Evolutionary conservation across 441 rosid species (phyloP), one percentile per base, ranked within the genome.

Genomic region (Isatis lusitanica): DNA sequence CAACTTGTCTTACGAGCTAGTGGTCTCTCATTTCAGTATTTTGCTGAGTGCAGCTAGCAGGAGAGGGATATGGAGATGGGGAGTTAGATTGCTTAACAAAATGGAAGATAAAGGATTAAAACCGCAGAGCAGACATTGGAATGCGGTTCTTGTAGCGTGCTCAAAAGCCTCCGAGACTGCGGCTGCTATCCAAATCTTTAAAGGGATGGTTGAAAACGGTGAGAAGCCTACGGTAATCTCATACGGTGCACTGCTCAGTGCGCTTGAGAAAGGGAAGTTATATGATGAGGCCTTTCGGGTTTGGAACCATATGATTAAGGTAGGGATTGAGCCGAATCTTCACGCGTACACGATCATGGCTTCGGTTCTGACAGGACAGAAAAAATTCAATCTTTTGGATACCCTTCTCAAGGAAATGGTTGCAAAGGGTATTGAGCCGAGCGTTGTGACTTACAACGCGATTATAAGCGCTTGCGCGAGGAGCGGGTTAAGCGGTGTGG

Each of bases 61-160:
- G 77, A 81, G 88, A 82, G 97, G 97, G 28, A 85, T 86, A 61
- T 94, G 97, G 98, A 85, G 84, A 81, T 90, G 96, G 95, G 95
- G 95, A 55, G 79, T 90, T 35, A 79, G 85, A 65, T 63, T 94
- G 78, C 84, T 92, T 33, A 78, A 87, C 82, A 91, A 85, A 78
- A 91, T 94, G 97, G 89, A 90, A 79, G 96, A 91, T 3, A 90
- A 86, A 69, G 96, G 97, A 21, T 79, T 91, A 46, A 87, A 86
- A 75, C 97, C 97, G 0, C 85, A 88, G 74, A 86, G 84, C 68
- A 84, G 82, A 67, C 87, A 90, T 50, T 92, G 95, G 95, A 87
- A 92, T 39, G 86, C 93, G 1, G 97, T 92, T 81, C 95, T 94
- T 46, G 81, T 90, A 30, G 94, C 97, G 5, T 94, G 97, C 72